phyloP scores from a whole-genome alignment of 1,284 basidiomycete genomes.

The Exobasidium cylindrosporum region DNA sequence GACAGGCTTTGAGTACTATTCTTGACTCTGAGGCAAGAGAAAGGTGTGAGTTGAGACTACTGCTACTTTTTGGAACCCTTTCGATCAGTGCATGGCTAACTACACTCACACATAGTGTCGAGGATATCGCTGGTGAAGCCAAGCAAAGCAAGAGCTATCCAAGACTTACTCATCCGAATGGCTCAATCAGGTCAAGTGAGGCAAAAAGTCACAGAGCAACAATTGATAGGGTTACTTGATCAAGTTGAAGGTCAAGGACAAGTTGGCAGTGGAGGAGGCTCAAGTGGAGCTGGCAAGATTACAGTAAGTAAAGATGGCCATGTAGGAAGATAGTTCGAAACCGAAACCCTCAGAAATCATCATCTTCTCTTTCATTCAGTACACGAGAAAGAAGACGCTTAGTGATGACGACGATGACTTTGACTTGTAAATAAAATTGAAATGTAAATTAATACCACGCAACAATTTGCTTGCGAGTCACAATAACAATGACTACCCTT shows the following conservation, averaged over 20 bases:
- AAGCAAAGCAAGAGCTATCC: constrained; percentile 79
- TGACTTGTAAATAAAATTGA: constrained; percentile 33
- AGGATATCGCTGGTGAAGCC: constrained; percentile 90
- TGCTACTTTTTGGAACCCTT: neutral
- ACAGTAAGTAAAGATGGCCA: constrained; percentile 51
- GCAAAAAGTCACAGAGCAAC: constrained; percentile 78
- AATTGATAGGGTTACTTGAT: constrained; percentile 85
- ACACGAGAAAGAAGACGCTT: constrained; percentile 33
- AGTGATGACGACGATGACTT: constrained; percentile 44
- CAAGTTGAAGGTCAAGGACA: constrained; percentile 64
- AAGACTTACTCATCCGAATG: constrained; percentile 81
- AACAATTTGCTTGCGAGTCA: no score
- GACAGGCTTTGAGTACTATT: constrained; percentile 75
- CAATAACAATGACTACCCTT: no score
- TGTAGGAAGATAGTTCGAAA: no score
- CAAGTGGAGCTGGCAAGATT: constrained; percentile 36
- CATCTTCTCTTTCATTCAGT: constrained; percentile 17
- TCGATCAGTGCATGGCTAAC: neutral
- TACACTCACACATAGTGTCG: constrained; percentile 63
- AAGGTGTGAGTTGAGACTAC: constrained; percentile 67
- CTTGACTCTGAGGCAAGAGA: constrained; percentile 83
- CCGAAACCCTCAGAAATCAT: neutral
- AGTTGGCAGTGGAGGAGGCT: constrained; percentile 13
- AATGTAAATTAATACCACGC: no score
- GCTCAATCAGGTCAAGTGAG: constrained; percentile 87